Base-by-base conservation (phyloP, 257 asterid species). In the Echites panduratus region DNA sequence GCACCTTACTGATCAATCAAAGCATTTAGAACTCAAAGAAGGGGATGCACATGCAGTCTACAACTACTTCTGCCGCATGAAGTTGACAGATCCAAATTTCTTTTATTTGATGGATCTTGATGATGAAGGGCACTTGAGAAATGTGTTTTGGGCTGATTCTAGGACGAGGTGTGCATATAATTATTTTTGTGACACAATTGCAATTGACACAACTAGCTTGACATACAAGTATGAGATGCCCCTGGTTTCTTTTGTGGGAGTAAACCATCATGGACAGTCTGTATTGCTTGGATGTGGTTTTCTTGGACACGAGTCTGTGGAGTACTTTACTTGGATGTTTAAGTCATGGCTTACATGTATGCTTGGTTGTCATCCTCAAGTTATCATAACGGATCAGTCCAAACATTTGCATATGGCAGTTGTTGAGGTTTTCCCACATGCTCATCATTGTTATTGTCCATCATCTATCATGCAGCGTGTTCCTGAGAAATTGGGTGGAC, bases 241-340 rank as follows among this genome's bases (percentile, higher is more conserved):
- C 76, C 74, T 88, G 73, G 76, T 84, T 82, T 82, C 83, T 26
- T 86, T 88, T 72, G 86, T 83, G 67, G 90, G 95, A 70, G 76
- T 86, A 76, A 86, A 88, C 76, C 88, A 88, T 80, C 94, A 88
- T 20, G 91, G 88, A 26, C 85, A 77, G 66, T 79, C 81, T 70
- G 80, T 86, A 54, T 77, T 88, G 75, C 76, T 88, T 78, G 91
- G 91, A 75, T 88, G 95, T 61, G 89, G 89, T 64, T 82, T 88
- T 54, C 86, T 88, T 73, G 91, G 91, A 71, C 77, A 79, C 14
- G 90, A 86, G 54, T 85, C 91, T 16, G 82, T 75, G 43, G 89
- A 88, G 58, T 70, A 66, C 80, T 85, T 83, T 71, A 66, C 76
- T 74, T 85, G 91, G 95, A 80, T 88, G 82, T 72, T 86, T 53